Base-by-base conservation (phyloP, 2,329 filamentous ascomycete species). In the Penicillium expansum region DNA sequence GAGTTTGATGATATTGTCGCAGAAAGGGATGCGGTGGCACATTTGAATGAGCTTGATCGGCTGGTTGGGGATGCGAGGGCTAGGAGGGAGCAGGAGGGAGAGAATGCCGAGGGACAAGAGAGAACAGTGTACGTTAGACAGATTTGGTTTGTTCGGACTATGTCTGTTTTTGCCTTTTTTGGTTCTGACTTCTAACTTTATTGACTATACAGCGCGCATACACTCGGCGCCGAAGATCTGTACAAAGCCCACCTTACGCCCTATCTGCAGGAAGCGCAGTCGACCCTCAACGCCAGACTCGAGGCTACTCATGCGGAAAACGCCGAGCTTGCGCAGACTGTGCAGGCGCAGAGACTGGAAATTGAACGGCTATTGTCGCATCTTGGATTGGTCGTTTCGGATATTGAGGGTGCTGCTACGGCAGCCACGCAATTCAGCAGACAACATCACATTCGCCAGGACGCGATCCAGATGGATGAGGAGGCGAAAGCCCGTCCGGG, bases 1-100 rank as follows among this genome's bases (percentile, higher is more conserved):
- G 83, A 87, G 62, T 87, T 87, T 69, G 83, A 86, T n/a, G 78
- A 80, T 45, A 84, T 87, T 55, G 63, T 87, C 58, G 70, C 69
- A 30, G 81, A 86, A 63, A 72, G 84, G 50, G 76, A 83, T 56
- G 84, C 85, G 1, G 76, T 87, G 6, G 70, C 75, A 57, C 78
- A 81, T 22, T 71, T 88, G 60, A 87, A 87, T 68, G 82, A 83
- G 54, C 73, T 87, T 61, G 85, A 88, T 67, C 74, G 79, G 37
- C 74, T 86, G 60, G 80, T 87, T 29, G 80, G 79, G 29, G 84
- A 86, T 60, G 85, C 84, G 11, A 81, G 78, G 64, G 69, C 71
- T 61, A 75, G 83, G 61, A 84, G 79, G 69, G 77, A 78, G 66
- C 77, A 59, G 35, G 59, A 50, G 24, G 57, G 18, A 8, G 55